Conservation (phyloP, 2,329 filamentous ascomycete species). For the Alternaria sp. region DNA sequence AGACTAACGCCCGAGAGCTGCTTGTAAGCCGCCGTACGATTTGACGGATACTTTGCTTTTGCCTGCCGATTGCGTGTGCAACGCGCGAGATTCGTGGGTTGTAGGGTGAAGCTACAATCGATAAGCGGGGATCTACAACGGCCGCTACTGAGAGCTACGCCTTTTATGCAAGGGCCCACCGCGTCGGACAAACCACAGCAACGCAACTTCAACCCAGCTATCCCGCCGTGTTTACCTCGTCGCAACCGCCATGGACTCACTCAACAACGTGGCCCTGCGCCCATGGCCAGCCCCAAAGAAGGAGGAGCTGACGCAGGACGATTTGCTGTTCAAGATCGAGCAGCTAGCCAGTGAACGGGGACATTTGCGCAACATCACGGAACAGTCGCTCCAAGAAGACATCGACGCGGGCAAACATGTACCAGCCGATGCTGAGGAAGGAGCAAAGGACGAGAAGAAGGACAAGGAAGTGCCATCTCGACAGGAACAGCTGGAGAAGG, state of each 20-base stretch:
- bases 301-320: slow-evolving; percentile 61
- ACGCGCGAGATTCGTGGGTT: slow-evolving; percentile 4
- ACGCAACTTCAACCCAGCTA: slow-evolving; percentile 14
- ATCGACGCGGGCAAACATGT: slow-evolving; percentile 61
- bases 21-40: neutral
- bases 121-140: slow-evolving; percentile 21
- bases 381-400: slow-evolving; percentile 75
- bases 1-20: slow-evolving; percentile 7
- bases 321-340: slow-evolving; percentile 75
- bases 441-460: slow-evolving; percentile 55
- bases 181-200: slow-evolving; percentile 16
- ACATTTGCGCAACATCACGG: slow-evolving; percentile 82
- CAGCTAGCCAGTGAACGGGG: slow-evolving; percentile 82
- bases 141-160: slow-evolving; percentile 26
- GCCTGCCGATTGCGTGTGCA: slow-evolving; percentile 1
- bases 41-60: neutral
- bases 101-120: slow-evolving; percentile 20
- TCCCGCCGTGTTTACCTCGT: slow-evolving; percentile 5
- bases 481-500: slow-evolving; percentile 51
- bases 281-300: slow-evolving; percentile 65
- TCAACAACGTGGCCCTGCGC: slow-evolving; percentile 65
- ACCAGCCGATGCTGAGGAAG: slow-evolving; percentile 53
- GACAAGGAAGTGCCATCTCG: slow-evolving; percentile 48
- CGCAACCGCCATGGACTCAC: slow-evolving; percentile 34
- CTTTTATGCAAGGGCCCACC: slow-evolving; percentile 30